Evolutionary conservation across 345 rosid genomes (phyloP), one percentile per base, ranked within the genome.

Genomic region (Ceriops decandra): DNA sequence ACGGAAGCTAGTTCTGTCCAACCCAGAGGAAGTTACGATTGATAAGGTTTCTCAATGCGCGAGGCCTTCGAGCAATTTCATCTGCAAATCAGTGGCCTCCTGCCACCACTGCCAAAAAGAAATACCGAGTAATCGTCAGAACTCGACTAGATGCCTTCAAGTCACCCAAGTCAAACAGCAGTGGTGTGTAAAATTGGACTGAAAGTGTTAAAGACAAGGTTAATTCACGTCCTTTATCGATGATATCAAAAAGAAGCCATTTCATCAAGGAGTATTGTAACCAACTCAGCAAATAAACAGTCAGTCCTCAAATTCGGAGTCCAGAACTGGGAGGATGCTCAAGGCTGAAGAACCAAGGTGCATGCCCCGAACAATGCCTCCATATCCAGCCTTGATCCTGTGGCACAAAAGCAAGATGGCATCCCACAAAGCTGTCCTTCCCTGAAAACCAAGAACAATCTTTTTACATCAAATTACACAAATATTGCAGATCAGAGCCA

Each of bases 361-460:
- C 91, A 93, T 88, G 52, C 95, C 96, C 28, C 96, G 88, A 67
- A 91, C 83, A 16, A 91, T 64, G 56, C 93, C 88, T 68, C 96
- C 96, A 22, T 85, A 88, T 63, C 88, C 93, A 46, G 82, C 82
- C 81, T 88, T 88, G 63, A 91, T 83, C 81, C 88, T 84, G 68
- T 91, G 89, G 82, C 96, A 88, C 73, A 87, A 53, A 13, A 93
- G 82, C 81, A 91, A 73, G 70, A 91, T 78, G 21, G 97, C 81
- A 82, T 91, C 96, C 97, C 99, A 91, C 63, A 90, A 63, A 32
- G 96, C 91, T 35, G 96, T 87, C 66, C 99, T 81, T 72, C 99
- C 99, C 97, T 91, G 96, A 57, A 64, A 72, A 64, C 7, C 38
- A 69, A 60, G 57, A 53, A 47, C 33, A 70, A 72, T 57, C 51